Evolutionary conservation across 345 rosid species (phyloP), one percentile per base, ranked within the genome.

Genomic region (Acer saccharum): DNA sequence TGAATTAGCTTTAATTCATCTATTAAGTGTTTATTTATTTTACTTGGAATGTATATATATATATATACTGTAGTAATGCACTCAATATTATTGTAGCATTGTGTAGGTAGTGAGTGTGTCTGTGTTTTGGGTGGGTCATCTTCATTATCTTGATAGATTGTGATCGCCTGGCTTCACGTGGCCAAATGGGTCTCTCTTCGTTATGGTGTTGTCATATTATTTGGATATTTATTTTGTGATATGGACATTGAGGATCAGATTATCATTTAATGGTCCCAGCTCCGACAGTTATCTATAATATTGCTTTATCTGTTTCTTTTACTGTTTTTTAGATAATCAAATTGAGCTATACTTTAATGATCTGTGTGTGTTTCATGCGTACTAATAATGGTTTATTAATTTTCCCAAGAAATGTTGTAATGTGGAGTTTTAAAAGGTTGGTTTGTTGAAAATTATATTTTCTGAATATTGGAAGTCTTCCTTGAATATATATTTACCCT

Each of bases 111-210:
- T 73, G 54, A 16, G 2, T 73, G 44, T 64, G 23, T 67, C n/a
- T 12, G 41, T 21, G 61, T 1, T 7, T 12, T 9, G 46, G 46
- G 61, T 54, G 68, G 61, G 27, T 65, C 77, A 54, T 43, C 55
- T 52, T 66, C 60, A 17, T 41, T 72, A 72, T 72, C 77, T 73
- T 78, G 41, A 43, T 68, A 44, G 57, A 35, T 43, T n/a, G 44
- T 72, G 35, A 4, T 57, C 29, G 44, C 44, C 69, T 9, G 39
- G n/a, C 29, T 68, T 79, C 75, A 79, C 65, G 23, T 74, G 65
- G 65, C 5, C 55, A 65, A 35, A 68, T 68, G 74, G 78, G 69
- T 74, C 74, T 64, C 69, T n/a, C 74, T 68, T 43, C 39, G 67
- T 78, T 35, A 55, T 32, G 27, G 39, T 21, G 54, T 1, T 75